These are phyloP conservation scores for Tulasnella sp. DNA, from an alignment of 768 basidiomycete genomes.

Conservation along the genomic window DNA sequence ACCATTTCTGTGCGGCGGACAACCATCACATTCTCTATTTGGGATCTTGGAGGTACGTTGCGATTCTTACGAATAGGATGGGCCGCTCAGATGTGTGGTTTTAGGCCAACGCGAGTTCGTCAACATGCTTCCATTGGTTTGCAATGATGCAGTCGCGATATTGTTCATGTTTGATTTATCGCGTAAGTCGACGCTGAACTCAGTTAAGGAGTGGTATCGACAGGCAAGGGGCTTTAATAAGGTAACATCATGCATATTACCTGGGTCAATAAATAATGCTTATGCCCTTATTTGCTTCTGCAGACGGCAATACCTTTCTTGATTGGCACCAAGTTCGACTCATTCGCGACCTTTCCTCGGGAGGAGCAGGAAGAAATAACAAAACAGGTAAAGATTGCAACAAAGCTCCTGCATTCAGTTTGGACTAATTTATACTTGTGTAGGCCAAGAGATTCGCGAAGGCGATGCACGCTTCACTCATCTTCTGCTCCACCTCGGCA, in stretches of 20 bases:
- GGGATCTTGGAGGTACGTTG: slow-evolving; percentile 71
- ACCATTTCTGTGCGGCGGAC: slow-evolving; percentile 96
- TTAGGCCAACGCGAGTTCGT: slow-evolving; percentile 89
- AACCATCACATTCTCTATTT: slow-evolving; percentile 98
- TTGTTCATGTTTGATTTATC: slow-evolving; percentile 99
- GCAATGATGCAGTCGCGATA: slow-evolving; percentile 98
- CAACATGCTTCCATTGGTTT: slow-evolving; percentile 96
- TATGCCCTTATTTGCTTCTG: background rate
- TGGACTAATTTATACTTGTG: background rate
- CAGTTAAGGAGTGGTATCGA: slow-evolving; percentile 99
- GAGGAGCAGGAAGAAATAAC: slow-evolving; percentile 99
- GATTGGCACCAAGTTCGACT: slow-evolving; percentile 97
- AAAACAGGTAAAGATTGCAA: slow-evolving; percentile 59
- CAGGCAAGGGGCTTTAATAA: slow-evolving; percentile 99
- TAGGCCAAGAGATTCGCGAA: slow-evolving; percentile 96
- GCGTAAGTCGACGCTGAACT: slow-evolving; percentile 93
- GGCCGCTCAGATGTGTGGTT: background rate
- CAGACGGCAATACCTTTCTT: slow-evolving; percentile 98
- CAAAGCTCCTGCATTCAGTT: background rate
- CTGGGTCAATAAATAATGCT: too few relatives aligned
- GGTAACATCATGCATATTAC: slow-evolving; percentile 43
- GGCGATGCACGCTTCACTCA: slow-evolving; percentile 99
- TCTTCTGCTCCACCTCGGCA: slow-evolving; percentile 97
- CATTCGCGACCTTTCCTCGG: slow-evolving; percentile 86
- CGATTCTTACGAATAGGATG: background rate